Evolutionary conservation across 306 rosid genomes (phyloP).

Genomic region (Dryas octopetala): DNA sequence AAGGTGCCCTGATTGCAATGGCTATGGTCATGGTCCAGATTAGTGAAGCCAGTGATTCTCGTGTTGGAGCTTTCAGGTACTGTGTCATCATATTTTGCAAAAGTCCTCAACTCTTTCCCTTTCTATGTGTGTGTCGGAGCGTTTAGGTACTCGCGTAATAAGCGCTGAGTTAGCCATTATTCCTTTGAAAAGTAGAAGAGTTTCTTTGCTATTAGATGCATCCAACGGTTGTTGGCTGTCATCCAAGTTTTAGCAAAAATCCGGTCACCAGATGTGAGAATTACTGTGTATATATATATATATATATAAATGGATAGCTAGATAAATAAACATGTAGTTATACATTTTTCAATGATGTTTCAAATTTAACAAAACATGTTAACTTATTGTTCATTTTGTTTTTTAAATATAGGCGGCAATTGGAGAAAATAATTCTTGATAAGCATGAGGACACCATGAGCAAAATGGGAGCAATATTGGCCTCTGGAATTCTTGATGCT

Average conservation of each 20-base stretch:
- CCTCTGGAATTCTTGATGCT: constrained; percentile 96
- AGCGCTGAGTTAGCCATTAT: too few relatives aligned
- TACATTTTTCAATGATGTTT: neutral
- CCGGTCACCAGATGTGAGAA: too few relatives aligned
- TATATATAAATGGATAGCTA: too few relatives aligned
- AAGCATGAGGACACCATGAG: constrained; percentile 99
- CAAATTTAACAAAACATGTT: neutral
- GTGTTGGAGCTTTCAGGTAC: constrained; percentile 94
- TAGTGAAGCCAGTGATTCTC: constrained; percentile 95
- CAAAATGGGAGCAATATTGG: constrained; percentile 99
- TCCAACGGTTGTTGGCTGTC: too few relatives aligned
- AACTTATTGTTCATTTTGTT: neutral
- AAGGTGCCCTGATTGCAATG: constrained; percentile 99
- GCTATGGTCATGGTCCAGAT: constrained; percentile 99
- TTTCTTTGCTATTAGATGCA: too few relatives aligned
- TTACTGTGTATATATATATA: too few relatives aligned
- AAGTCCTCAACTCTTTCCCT: neutral
- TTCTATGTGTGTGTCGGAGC: neutral
- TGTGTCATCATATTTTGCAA: constrained; percentile 8
- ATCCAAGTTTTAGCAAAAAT: too few relatives aligned
- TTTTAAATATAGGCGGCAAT: constrained; percentile 60
- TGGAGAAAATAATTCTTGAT: constrained; percentile 94
- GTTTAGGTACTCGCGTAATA: too few relatives aligned
- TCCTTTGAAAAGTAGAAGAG: too few relatives aligned
- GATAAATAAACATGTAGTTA: neutral